Evolutionary conservation across 306 rosid species (phyloP).

Genomic region (Rosa rugosa): DNA sequence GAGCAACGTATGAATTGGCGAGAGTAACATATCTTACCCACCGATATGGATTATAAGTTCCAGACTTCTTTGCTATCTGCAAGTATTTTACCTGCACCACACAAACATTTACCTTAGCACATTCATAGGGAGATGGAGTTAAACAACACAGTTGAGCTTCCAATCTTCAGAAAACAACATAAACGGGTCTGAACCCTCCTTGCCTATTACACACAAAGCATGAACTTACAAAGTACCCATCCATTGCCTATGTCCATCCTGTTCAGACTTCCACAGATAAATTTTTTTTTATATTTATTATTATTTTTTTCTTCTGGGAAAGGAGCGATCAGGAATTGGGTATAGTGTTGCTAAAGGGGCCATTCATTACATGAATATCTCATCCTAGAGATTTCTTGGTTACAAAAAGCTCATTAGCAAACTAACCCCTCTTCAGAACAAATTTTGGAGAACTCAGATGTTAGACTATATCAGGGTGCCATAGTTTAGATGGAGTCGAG

Average conservation of each 20-base stretch:
- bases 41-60: constrained; percentile 64
- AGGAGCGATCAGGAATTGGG: background rate
- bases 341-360: background rate
- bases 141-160: constrained; percentile 5
- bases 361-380: background rate
- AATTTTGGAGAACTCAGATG: background rate
- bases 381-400: background rate
- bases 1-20: constrained; percentile 80
- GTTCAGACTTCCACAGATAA: background rate
- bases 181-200: background rate
- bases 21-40: constrained; percentile 90
- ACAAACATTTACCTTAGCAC: constrained; percentile 20
- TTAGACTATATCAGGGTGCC: background rate
- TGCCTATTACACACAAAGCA: constrained; percentile 15
- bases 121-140: constrained; percentile 11
- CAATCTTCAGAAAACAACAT: background rate
- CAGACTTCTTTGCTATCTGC: constrained; percentile 82
- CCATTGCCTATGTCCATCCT: background rate
- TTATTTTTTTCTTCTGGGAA: background rate
- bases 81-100: constrained; percentile 74
- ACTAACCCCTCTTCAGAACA: background rate
- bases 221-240: background rate
- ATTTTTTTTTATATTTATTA: too few species aligned
- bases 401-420: background rate
- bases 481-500: background rate